A percentile compares a stretch with the other conserved stretches of the same genome.
Evolutionary conservation across 306 rosid species (phyloP).

Genomic region (Cucurbita ficifolia): DNA sequence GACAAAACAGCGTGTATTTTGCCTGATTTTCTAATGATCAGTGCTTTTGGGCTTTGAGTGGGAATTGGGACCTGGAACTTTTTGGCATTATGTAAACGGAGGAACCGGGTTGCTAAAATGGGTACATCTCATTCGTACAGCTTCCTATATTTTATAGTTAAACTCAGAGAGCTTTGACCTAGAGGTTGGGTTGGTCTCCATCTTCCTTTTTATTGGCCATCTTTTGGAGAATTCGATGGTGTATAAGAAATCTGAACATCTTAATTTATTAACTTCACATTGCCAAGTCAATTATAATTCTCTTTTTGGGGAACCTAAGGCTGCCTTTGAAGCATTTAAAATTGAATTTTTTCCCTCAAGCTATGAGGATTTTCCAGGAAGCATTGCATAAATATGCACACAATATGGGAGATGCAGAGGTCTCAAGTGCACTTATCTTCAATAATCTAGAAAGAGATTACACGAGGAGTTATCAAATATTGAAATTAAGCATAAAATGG

Average conservation of each 20-base stretch:
- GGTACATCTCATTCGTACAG: background rate
- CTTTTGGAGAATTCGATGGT: background rate
- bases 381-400: background rate
- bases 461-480: background rate
- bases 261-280: background rate
- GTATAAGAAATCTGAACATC: background rate
- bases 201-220: background rate
- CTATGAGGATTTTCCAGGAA: background rate
- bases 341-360: background rate
- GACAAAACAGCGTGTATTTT: background rate
- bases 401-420: background rate
- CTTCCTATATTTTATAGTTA: background rate
- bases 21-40: background rate
- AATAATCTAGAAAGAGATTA: background rate
- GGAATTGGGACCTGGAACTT: background rate
- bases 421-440: background rate
- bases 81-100: background rate
- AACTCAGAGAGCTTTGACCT: background rate
- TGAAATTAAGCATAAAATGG: background rate
- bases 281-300: background rate
- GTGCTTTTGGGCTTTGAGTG: background rate
- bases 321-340: background rate
- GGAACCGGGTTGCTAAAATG: background rate
- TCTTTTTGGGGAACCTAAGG: background rate
- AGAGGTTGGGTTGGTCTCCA: background rate